Evolutionary conservation across 768 basidiomycete species (phyloP).

Genomic region (Mycena chlorophos): DNA sequence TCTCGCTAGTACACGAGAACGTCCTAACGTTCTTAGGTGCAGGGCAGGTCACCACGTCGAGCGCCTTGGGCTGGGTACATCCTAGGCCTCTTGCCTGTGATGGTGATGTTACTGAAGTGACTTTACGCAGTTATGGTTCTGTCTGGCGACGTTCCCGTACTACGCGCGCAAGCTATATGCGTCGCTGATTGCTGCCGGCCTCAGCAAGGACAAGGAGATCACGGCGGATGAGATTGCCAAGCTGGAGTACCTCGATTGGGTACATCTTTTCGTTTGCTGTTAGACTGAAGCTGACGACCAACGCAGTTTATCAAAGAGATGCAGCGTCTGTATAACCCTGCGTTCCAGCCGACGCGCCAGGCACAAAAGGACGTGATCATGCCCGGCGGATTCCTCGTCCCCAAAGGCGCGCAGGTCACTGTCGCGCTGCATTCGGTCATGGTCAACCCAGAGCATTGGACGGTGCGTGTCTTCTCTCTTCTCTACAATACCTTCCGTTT

Average conservation of each 20-base stretch:
- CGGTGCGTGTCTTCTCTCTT: not conserved
- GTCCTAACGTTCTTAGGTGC: conserved; percentile 15
- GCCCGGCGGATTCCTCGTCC: conserved; percentile 14
- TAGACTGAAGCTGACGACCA: not conserved
- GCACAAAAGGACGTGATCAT: conserved; percentile 20
- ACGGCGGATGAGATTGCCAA: conserved; percentile 15
- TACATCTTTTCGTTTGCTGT: not conserved
- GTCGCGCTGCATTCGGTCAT: conserved; percentile 16
- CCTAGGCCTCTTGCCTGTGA: not conserved
- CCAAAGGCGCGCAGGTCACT: conserved; percentile 14
- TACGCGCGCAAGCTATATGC: conserved; percentile 16
- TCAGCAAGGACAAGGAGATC: conserved; percentile 11
- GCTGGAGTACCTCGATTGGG: conserved; percentile 21
- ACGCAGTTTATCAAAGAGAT: conserved; percentile 11
- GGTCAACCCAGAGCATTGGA: conserved; percentile 19
- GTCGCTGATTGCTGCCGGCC: conserved; percentile 12
- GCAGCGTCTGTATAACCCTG: conserved; percentile 17
- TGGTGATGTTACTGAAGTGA: not conserved
- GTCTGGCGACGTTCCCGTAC: conserved; percentile 13
- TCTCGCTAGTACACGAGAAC: conserved; percentile 12
- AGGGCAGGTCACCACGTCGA: conserved; percentile 19
- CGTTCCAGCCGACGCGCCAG: conserved; percentile 17
- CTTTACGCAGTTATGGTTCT: conserved; percentile 12
- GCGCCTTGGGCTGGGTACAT: conserved; percentile 13
- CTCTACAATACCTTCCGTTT: no score